Conservation (phyloP, 1,284 basidiomycete genomes). For the Amylostereum chailletii region DNA sequence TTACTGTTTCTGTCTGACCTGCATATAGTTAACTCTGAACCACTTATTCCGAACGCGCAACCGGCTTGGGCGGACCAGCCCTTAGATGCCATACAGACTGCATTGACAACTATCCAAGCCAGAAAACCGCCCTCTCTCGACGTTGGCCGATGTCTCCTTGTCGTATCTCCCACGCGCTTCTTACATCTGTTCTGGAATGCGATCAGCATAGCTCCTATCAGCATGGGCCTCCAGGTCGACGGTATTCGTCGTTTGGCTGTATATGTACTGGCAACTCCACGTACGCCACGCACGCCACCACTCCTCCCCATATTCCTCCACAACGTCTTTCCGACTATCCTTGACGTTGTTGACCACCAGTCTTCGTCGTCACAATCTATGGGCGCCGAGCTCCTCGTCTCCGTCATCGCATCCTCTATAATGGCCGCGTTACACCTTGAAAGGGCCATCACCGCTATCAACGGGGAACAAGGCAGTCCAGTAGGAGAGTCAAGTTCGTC, state of each 20-base stretch:
- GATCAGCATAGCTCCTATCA: conserved; percentile 34
- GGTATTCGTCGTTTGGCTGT: conserved; percentile 51
- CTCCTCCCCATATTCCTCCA: conserved; percentile 68
- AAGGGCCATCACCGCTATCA: conserved; percentile 47
- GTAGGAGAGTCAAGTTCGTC: conserved; percentile 53
- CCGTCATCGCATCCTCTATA: conserved; percentile 53
- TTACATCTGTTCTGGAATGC: conserved; percentile 58
- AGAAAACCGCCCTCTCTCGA: conserved; percentile 58
- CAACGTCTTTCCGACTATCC: conserved; percentile 48
- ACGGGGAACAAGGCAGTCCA: conserved; percentile 36
- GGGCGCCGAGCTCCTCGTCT: conserved; percentile 50
- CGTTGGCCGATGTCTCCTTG: conserved; percentile 49
- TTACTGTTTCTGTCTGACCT: background rate
- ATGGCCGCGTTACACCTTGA: conserved; percentile 62
- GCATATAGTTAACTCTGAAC: background rate
- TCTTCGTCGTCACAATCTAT: conserved; percentile 41
- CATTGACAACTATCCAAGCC: conserved; percentile 42
- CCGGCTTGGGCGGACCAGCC: conserved; percentile 34
- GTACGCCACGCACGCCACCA: conserved; percentile 39
- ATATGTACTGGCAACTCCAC: conserved; percentile 54
- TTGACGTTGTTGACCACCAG: conserved; percentile 46
- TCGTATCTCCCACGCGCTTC: conserved; percentile 48
- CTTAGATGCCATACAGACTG: conserved; percentile 42
- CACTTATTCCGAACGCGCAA: conserved; percentile 5
- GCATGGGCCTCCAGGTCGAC: conserved; percentile 44